Conservation (phyloP, 331 rosid species). For the Saraca asoca region DNA sequence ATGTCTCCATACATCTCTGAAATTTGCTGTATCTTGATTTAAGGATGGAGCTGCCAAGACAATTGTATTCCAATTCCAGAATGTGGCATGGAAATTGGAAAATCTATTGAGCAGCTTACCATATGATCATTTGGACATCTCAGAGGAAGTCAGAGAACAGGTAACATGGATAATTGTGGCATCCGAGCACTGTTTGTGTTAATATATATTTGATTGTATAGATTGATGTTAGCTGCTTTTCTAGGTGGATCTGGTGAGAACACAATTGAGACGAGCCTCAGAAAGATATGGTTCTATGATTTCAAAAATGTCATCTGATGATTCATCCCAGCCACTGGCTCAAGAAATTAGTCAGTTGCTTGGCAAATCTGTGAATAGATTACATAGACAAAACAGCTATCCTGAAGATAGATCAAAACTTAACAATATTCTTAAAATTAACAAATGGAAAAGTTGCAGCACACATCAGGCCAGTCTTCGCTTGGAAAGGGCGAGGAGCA, state of each 20-base stretch:
- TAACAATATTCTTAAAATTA: conserved; percentile 34
- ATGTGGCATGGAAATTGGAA: conserved; percentile 89
- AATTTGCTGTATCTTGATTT: conserved; percentile 56
- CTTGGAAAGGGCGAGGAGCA: conserved; percentile 45
- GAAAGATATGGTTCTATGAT: conserved; percentile 69
- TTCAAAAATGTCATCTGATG: conserved; percentile 50
- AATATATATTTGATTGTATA: conserved; percentile 5
- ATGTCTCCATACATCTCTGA: conserved; percentile 57
- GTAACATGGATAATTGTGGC: conserved; percentile 42
- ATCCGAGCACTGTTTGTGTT: conserved; percentile 4
- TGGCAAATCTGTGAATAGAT: conserved; percentile 43
- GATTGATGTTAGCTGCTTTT: conserved; percentile 25
- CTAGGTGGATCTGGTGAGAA: conserved; percentile 89
- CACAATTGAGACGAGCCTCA: conserved; percentile 81
- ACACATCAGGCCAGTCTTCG: conserved; percentile 34
- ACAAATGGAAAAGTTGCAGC: conserved; percentile 45
- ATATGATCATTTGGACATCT: conserved; percentile 64
- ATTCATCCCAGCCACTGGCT: conserved; percentile 51
- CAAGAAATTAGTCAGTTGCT: conserved; percentile 48
- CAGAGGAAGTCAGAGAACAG: conserved; percentile 96
- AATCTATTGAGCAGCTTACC: conserved; percentile 67
- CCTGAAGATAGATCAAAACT: conserved; percentile 48
- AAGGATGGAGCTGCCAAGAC: conserved; percentile 78
- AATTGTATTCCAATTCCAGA: conserved; percentile 72
- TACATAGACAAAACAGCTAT: conserved; percentile 46